phyloP scores from a whole-genome alignment of 345 rosid genomes.

The Luvunga scandens region DNA sequence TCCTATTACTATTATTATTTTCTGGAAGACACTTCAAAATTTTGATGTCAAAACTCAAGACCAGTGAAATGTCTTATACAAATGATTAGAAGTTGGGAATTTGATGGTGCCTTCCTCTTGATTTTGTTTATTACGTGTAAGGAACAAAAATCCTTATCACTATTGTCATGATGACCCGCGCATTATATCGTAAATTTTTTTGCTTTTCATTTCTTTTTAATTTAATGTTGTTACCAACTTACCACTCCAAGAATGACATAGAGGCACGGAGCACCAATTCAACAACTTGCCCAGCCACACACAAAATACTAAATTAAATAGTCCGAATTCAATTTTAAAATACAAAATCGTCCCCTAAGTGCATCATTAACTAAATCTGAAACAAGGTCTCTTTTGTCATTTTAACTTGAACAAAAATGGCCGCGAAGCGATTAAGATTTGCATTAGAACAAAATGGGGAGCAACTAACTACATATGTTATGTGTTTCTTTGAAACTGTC shows the following conservation, averaged over 20 bases:
- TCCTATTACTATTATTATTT: neutral
- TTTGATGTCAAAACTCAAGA: neutral
- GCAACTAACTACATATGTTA: conserved; percentile 22
- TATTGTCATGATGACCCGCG: neutral
- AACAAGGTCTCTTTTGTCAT: conserved; percentile 9
- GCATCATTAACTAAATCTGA: neutral
- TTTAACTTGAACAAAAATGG: neutral
- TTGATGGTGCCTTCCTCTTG: neutral
- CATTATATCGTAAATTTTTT: no score
- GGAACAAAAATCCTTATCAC: neutral
- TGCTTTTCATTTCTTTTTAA: no score
- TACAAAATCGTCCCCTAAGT: neutral
- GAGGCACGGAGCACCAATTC: conserved; percentile 16
- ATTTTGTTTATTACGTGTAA: neutral
- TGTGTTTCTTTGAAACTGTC: conserved; percentile 26
- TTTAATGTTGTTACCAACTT: neutral
- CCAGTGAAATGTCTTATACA: neutral
- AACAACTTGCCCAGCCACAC: conserved; percentile 21
- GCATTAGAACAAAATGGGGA: conserved; percentile 8
- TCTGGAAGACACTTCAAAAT: neutral
- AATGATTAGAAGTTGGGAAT: neutral
- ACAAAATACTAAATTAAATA: no score
- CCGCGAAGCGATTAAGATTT: conserved; percentile 4
- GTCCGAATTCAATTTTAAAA: neutral
- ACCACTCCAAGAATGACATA: neutral